phyloP scores from a whole-genome alignment of 2,329 filamentous ascomycete species.

The Penicillium sp. region DNA sequence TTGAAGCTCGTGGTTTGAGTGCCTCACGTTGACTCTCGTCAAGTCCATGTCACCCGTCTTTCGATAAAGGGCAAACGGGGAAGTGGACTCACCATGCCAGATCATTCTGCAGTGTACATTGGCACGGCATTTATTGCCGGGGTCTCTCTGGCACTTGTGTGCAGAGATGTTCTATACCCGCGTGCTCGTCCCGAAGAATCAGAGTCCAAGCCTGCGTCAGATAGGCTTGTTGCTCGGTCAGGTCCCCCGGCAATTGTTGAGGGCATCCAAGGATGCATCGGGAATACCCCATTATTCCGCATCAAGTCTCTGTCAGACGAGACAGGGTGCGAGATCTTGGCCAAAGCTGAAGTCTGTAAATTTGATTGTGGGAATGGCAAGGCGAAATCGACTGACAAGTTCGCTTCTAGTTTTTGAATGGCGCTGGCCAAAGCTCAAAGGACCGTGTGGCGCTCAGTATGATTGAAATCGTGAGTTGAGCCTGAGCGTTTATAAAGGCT shows the following conservation, averaged over 20 bases:
- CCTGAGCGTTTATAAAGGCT: neutral
- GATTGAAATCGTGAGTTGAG: conserved; percentile 62
- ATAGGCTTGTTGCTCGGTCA: conserved; percentile 27
- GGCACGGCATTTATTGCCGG: conserved; percentile 76
- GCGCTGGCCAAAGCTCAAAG: conserved; percentile 90
- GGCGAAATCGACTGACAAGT: conserved; percentile 5
- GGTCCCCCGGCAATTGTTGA: conserved; percentile 60
- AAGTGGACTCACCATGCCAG: conserved; percentile 32
- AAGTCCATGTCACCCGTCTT: conserved; percentile 13
- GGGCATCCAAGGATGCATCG: conserved; percentile 89
- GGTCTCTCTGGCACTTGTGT: conserved; percentile 71
- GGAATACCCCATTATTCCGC: conserved; percentile 84
- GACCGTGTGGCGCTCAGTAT: conserved; percentile 92
- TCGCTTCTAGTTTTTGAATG: conserved; percentile 74
- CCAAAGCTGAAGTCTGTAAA: conserved; percentile 75
- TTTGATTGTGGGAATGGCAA: neutral
- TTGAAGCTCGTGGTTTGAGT: conserved; percentile 40
- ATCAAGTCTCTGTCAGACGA: conserved; percentile 83
- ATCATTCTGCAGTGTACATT: conserved; percentile 55
- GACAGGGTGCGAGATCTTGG: conserved; percentile 86
- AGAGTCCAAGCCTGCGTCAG: conserved; percentile 7
- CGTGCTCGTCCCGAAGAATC: conserved; percentile 46
- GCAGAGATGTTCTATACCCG: conserved; percentile 77
- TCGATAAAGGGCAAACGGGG: conserved; percentile 12
- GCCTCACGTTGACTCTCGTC: conserved; percentile 28